Conservation (phyloP, 2,329 filamentous ascomycete species). For the Diaporthe batatas region DNA sequence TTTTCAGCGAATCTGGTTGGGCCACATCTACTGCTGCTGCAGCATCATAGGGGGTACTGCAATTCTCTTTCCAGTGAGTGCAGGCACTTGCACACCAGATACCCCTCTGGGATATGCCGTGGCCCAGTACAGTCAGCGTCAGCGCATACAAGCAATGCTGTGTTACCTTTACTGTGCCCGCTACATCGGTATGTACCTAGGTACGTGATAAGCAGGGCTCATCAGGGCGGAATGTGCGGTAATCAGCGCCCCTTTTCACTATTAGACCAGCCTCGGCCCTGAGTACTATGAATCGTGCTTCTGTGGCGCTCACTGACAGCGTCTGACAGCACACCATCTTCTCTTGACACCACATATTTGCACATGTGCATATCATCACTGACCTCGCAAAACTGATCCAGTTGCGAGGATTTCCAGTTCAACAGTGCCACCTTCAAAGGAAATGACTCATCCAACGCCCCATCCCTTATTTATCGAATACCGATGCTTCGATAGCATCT, state of each 20-base stretch:
- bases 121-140: conserved; percentile 25
- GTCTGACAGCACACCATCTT: conserved; percentile 22
- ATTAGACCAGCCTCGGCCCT: neutral
- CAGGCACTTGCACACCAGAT: conserved; percentile 3
- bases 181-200: neutral
- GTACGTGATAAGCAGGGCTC: conserved; percentile 8
- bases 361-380: neutral
- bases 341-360: neutral
- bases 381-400: neutral
- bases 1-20: neutral
- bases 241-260: neutral
- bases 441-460: neutral
- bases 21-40: neutral
- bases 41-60: neutral
- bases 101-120: neutral
- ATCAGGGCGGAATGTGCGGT: neutral
- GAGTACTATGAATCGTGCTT: conserved; percentile 1
- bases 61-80: neutral
- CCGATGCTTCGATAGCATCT: neutral
- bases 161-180: neutral
- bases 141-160: neutral
- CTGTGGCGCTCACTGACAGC: neutral
- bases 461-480: neutral
- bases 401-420: neutral
- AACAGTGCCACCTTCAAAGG: neutral